Evolutionary conservation across 305 asterid genomes (phyloP).

Genomic region (Fraxinus ornus): DNA sequence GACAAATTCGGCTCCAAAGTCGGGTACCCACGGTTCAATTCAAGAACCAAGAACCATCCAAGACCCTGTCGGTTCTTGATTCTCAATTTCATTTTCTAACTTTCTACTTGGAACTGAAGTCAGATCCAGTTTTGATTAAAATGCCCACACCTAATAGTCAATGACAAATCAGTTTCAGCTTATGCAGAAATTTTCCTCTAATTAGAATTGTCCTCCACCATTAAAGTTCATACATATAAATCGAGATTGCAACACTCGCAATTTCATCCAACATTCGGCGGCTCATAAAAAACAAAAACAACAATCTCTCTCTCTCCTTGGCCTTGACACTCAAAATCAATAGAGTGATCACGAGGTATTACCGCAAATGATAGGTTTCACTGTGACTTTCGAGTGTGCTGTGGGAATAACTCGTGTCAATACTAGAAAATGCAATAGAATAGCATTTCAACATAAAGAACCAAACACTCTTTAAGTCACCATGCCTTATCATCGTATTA

Average conservation of each 20-base stretch:
- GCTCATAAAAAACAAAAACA: conserved; percentile 1
- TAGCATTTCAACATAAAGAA: not conserved
- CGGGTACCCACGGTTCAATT: not conserved
- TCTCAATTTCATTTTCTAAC: not conserved
- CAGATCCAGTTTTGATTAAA: no score
- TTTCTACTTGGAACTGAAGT: not conserved
- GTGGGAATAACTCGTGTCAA: not conserved
- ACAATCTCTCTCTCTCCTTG: not conserved
- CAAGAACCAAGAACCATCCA: not conserved
- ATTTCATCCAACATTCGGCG: not conserved
- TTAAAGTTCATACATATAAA: not conserved
- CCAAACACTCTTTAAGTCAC: not conserved
- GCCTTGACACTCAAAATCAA: not conserved
- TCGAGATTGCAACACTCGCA: not conserved
- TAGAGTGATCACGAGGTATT: not conserved
- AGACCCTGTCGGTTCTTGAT: not conserved
- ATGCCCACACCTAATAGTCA: not conserved
- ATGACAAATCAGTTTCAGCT: conserved; percentile 5
- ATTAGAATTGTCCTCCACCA: not conserved
- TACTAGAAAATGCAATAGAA: not conserved
- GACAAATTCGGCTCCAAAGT: not conserved
- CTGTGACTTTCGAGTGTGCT: not conserved
- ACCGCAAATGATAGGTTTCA: not conserved
- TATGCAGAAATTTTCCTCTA: not conserved
- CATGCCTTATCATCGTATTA: not conserved